Base-by-base conservation (phyloP, 179 eudicot species). In the Silene vulgaris region DNA sequence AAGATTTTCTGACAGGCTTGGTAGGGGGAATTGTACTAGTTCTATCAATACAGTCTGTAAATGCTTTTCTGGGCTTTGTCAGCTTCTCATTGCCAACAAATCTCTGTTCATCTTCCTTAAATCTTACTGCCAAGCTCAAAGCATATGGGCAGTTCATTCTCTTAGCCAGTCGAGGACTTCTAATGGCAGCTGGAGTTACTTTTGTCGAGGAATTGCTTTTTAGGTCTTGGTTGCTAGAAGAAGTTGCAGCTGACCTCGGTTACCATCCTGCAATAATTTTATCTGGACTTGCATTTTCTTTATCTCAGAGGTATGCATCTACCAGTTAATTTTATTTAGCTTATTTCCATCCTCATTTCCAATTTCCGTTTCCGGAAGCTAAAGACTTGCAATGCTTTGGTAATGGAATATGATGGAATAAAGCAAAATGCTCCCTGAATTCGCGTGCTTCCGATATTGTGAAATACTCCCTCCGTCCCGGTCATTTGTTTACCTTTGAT, bases 221-320 rank as follows among this genome's bases (percentile, higher is more conserved):
- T 71, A 87, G 97, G 72, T 87, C 99, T 64, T 95, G 99, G 99
- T 83, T 95, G 85, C 84, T 90, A 21, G 88, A 90, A 76, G 99
- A 95, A 89, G 88, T 95, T 77, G 90, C 93, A 35, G 78, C 80
- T 68, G 99, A 95, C 80, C 84, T 87, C 76, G 99, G 99, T 45
- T 87, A 87, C 84, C 86, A 90, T 77, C 87, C 81, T 60, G 97
- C 90, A 75, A 79, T 95, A 63, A 72, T 92, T 80, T 67, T 92
- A 75, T 92, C 97, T 43, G 97, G 96, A 78, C 85, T 90, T 71
- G 86, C 84, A 17, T 93, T 95, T 74, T 83, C 99, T 66, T 69
- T 90, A 69, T 86, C 76, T 75, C 97, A 92, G 77, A 89, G 97
- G 97, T 95, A 85, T 69, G 77, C 65, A 72, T 35, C 65, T 45